Percentiles rank a stretch among this genome's conserved stretches.
phyloP scores from a whole-genome alignment of 495 filamentous ascomycete species.

The Tricharina praecox region DNA sequence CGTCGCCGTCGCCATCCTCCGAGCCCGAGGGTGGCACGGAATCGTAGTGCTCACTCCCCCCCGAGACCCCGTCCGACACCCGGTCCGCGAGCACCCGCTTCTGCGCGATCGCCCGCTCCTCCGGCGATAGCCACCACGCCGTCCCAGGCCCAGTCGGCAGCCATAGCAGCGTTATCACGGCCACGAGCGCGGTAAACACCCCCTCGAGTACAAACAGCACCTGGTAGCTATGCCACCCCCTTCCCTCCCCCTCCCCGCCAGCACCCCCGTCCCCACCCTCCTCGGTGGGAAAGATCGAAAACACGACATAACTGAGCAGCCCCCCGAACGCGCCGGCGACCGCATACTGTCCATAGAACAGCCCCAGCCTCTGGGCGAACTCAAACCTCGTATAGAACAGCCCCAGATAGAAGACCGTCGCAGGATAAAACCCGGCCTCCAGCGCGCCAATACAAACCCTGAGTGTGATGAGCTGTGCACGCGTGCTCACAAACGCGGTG shows the following conservation, averaged over 20 bases:
- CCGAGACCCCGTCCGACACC: too few relatives aligned
- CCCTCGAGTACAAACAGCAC: slow-evolving; percentile 43
- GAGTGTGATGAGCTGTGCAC: slow-evolving; percentile 29
- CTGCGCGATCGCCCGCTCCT: slow-evolving; percentile 33
- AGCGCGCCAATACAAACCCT: slow-evolving; percentile 32
- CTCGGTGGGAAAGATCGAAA: slow-evolving; percentile 12
- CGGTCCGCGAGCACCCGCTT: slow-evolving; percentile 27
- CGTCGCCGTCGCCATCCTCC: slow-evolving; percentile 6
- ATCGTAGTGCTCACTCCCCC: too few relatives aligned
- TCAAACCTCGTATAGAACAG: slow-evolving; percentile 41
- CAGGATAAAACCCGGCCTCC: slow-evolving; percentile 38
- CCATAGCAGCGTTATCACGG: slow-evolving; percentile 34
- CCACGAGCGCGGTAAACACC: slow-evolving; percentile 32
- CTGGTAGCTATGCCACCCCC: slow-evolving; percentile 35
- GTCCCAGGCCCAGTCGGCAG: slow-evolving; percentile 34
- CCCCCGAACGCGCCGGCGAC: slow-evolving; percentile 42
- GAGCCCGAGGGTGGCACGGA: background rate
- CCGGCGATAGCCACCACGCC: slow-evolving; percentile 38
- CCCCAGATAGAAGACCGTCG: slow-evolving; percentile 37
- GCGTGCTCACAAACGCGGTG: slow-evolving; percentile 28
- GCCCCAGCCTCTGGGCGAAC: slow-evolving; percentile 35
- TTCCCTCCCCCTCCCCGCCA: slow-evolving; percentile 21
- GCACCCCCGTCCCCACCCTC: slow-evolving; percentile 1
- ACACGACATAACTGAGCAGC: slow-evolving; percentile 31
- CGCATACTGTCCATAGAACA: slow-evolving; percentile 43